A percentile compares a stretch with the other conserved stretches of the same genome.
Evolutionary conservation across 805 yeast species (phyloP).

Genomic region (Danielozyma ontarioensis): DNA sequence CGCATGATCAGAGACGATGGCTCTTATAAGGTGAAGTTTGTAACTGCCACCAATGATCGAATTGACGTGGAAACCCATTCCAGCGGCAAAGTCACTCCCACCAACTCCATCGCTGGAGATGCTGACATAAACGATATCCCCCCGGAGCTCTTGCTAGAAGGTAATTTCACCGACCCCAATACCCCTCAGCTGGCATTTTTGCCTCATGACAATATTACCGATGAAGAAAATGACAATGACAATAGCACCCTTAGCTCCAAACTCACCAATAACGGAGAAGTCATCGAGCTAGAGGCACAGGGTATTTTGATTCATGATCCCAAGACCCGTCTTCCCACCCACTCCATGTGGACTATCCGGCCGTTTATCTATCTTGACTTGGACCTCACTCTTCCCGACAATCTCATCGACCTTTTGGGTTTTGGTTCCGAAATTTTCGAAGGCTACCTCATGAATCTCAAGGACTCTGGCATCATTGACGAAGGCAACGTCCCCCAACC

Average conservation of each 20-base stretch:
- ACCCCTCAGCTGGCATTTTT: conserved; percentile 6
- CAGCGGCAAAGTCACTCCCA: conserved; percentile 19
- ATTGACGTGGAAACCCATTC: conserved; percentile 3
- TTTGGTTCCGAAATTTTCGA: conserved; percentile 85
- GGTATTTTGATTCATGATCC: conserved; percentile 77
- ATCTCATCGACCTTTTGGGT: conserved; percentile 71
- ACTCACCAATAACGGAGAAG: conserved; percentile 50
- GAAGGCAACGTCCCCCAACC: conserved; percentile 73
- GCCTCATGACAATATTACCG: background rate
- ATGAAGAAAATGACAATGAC: background rate
- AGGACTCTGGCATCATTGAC: conserved; percentile 59
- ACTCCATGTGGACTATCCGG: conserved; percentile 90
- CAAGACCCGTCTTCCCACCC: conserved; percentile 54
- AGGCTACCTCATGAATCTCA: conserved; percentile 59
- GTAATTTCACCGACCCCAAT: conserved; percentile 1
- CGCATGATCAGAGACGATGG: conserved; percentile 70
- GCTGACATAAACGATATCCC: background rate
- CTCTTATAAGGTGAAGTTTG: conserved; percentile 72
- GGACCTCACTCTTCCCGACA: conserved; percentile 64
- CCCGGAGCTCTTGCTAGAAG: conserved; percentile 1
- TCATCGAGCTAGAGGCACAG: conserved; percentile 83
- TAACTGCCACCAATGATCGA: conserved; percentile 42
- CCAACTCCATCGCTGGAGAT: conserved; percentile 12
- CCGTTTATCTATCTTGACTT: conserved; percentile 65
- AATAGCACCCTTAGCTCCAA: conserved; percentile 20